Evolutionary conservation across 768 basidiomycete species (phyloP), one percentile per base, ranked within the genome.

Genomic region (Plicaturopsis crispa): DNA sequence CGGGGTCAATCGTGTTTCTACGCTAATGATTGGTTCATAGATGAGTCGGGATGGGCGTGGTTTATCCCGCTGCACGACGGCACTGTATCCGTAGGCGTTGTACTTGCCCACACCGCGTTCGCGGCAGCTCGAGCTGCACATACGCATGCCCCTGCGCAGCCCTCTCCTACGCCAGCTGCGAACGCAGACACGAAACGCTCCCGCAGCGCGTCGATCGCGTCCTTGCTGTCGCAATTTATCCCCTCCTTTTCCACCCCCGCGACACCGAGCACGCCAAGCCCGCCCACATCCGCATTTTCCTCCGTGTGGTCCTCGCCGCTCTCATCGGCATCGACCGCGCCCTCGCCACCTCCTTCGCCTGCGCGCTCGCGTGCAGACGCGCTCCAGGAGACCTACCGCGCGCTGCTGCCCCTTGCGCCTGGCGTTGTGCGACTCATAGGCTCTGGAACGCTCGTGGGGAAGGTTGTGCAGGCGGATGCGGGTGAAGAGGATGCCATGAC

Each of bases 21-120:
- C 26, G 23, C 31, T 35, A 19, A 40, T 23, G 31, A 14, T 20
- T 17, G 12, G 18, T 23, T 19, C 22, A 20, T 45, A 72, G 73
- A 73, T 31, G 69, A 73, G 44, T 63, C 64, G 16, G 73, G 74
- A 5, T 75, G 74, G 73, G 64, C 61, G n/a, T 75, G 74, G 74
- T 73, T 71, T 42, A 76, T 76, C 32, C 74, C 73, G 3, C 61
- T 75, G 12, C 61, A 68, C 43, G 61, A 66, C 30, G 67, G 65
- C 16, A 58, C 66, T 19, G 67, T 66, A 2, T 77, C 74, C 8
- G 67, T 76, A 14, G 75, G 75, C 5, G 46, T 77, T 39, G 74
- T 76, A 28, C 8, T 28, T 8, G 14, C 8, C 14, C 26, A 28
- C 8, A 28, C 8, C 8, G 14, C 14, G 10, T 28, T 28, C 26